phyloP scores from a whole-genome alignment of 768 basidiomycete genomes.

The Mycena vitilis region DNA sequence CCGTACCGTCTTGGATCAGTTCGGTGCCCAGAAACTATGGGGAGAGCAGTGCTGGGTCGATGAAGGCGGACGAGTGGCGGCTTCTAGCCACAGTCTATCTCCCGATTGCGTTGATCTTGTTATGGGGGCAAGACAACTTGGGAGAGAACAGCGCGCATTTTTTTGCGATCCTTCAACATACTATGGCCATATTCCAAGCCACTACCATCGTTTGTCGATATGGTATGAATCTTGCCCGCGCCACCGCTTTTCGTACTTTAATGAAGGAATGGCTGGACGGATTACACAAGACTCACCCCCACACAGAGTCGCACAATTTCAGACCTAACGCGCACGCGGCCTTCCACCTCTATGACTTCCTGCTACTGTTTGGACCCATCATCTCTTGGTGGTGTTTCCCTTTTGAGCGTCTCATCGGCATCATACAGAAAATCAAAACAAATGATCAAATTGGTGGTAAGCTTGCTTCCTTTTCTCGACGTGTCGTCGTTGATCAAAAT shows the following conservation, averaged over 20 bases:
- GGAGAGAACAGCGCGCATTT: not conserved
- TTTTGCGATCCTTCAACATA: conserved; percentile 38
- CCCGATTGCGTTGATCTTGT: conserved; percentile 47
- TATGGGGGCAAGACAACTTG: conserved; percentile 42
- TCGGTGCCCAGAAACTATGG: conserved; percentile 45
- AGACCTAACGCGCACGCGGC: conserved; percentile 14
- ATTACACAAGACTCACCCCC: conserved; percentile 38
- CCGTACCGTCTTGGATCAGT: conserved; percentile 41
- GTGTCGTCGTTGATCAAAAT: not conserved
- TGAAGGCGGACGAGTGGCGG: conserved; percentile 54
- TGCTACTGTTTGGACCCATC: conserved; percentile 49
- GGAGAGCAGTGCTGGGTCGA: conserved; percentile 40
- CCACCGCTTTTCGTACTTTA: not conserved
- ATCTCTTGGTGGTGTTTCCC: conserved; percentile 54
- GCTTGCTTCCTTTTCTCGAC: not conserved
- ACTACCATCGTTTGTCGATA: conserved; percentile 18
- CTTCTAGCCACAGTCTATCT: conserved; percentile 45
- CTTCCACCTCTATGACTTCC: conserved; percentile 50
- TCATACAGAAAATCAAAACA: conserved; percentile 45
- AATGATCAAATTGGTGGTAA: conserved; percentile 46
- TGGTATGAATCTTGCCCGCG: not conserved
- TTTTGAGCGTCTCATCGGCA: conserved; percentile 52
- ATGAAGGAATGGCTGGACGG: conserved; percentile 41
- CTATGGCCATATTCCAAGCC: conserved; percentile 42
- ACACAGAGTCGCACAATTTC: conserved; percentile 20